phyloP scores from a whole-genome alignment of 202 grass and related monocot species.

The Digitaria exilis region DNA sequence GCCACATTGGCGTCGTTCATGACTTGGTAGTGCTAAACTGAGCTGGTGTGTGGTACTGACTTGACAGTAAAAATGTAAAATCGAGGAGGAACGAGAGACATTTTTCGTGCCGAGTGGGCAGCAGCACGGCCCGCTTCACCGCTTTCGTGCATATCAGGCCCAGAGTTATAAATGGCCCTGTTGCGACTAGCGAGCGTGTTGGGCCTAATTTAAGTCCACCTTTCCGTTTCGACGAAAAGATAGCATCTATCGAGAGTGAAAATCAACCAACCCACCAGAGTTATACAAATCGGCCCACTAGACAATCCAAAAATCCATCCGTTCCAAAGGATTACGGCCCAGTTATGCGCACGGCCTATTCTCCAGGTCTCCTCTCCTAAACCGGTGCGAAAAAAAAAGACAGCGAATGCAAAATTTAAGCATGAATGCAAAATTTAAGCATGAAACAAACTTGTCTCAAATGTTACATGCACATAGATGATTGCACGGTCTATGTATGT shows the following conservation, averaged over 20 bases:
- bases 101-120: background rate
- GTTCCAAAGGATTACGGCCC: background rate
- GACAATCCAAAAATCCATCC: background rate
- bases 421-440: background rate
- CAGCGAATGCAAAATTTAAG: background rate
- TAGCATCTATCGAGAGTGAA: too few relatives aligned
- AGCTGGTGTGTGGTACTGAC: background rate
- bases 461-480: background rate
- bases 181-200: too few relatives aligned
- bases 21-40: too few relatives aligned
- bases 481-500: background rate
- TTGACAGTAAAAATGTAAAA: too few relatives aligned
- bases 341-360: background rate
- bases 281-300: background rate
- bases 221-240: background rate
- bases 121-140: background rate
- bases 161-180: background rate
- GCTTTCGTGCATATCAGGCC: background rate
- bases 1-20: too few relatives aligned
- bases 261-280: too few relatives aligned
- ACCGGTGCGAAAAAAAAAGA: too few relatives aligned
- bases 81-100: background rate
- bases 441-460: background rate
- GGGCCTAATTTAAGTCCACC: background rate
- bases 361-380: background rate